Base-by-base conservation (phyloP, 2,329 filamentous ascomycete genomes). In the Talaromyces sp. region DNA sequence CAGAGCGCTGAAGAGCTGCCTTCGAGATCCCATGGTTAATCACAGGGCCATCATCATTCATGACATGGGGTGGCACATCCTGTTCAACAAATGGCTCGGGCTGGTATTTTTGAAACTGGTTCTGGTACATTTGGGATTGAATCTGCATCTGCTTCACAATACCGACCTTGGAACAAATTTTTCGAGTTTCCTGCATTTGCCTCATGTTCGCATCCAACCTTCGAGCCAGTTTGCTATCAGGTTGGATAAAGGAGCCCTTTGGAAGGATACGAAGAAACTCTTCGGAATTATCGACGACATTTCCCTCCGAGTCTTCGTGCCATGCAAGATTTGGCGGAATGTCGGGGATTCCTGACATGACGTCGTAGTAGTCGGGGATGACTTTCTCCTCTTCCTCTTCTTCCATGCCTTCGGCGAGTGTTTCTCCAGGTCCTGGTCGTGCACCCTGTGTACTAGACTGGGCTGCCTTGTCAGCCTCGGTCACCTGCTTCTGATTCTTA, bases 91-190 rank as follows among this genome's bases (percentile, higher is more conserved):
- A 97, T 0, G 92, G 91, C 72, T 94, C 89, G 0, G 90, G 90
- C 65, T 96, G 91, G 72, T 96, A 96, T 77, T 96, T 97, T 66
- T 94, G 92, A 70, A 99, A 99, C 75, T 99, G 95, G 71, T 99
- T 99, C 71, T 93, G 90, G 73, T 99, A 99, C 73, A 92, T 91
- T 85, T 97, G 95, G 57, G 92, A 91, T 75, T 99, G 95, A 59
- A 98, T 87, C 78, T 99, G 95, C 95, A 99, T 99, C 79, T 99
- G 95, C 80, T 98, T 99, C 73, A 99, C 95, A 64, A 99, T 92
- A 56, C 91, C 89, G 73, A 99, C 96, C 78, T 98, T 99, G 10
- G 92, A 92, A 70, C 92, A 96, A 33, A 99, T 85, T 73, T 97
- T 98, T 68, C 95, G 85, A 0, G 95, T 99, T 70, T 98, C 94